A percentile compares a stretch with the other conserved stretches of the same genome.
Conservation (phyloP, 306 rosid genomes). For the Cucumis sativus region Cucumber_9930_V3 NC_026660.2:18629001-18629500, state of each 20-base stretch:
- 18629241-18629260: no score
- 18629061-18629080: no score
- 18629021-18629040: no score
- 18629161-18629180: not conserved
- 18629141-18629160: not conserved
- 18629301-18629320: no score
- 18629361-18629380: not conserved
- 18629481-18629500: not conserved
- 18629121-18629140: not conserved
- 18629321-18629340: no score
- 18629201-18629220: not conserved
- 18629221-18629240: not conserved
- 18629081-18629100: no score
- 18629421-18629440: not conserved
- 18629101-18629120: no score
- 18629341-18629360: not conserved
- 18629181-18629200: not conserved
- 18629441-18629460: not conserved
- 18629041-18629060: no score
- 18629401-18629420: not conserved
- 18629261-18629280: no score
- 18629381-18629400: not conserved
- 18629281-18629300: no score
- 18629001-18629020: no score
- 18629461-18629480: not conserved